phyloP scores from a whole-genome alignment of 2,329 filamentous ascomycete genomes.

The Penicillium brasilianum region DNA sequence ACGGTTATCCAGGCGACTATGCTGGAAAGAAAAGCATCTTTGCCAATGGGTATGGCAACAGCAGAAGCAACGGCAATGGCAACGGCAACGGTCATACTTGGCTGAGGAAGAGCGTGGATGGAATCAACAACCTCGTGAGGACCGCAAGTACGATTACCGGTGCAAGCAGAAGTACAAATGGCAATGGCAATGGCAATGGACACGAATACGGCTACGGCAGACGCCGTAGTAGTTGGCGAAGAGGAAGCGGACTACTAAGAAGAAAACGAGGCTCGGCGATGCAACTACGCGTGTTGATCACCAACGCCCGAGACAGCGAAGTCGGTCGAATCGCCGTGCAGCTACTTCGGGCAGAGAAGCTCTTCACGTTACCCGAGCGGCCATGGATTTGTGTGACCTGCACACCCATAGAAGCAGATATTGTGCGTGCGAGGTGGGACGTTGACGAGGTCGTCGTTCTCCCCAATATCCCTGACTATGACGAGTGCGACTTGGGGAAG shows the following conservation, averaged over 20 bases:
- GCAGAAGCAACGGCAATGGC: not conserved
- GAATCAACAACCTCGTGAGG: conserved; percentile 7
- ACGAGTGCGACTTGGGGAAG: conserved; percentile 38
- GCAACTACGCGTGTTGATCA: conserved; percentile 44
- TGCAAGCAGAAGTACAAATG: conserved; percentile 14
- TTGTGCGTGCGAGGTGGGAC: conserved; percentile 35
- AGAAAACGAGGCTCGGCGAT: conserved; percentile 15
- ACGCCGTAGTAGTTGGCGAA: conserved; percentile 1
- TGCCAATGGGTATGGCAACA: not conserved
- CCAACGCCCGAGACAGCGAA: conserved; percentile 44
- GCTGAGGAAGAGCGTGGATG: conserved; percentile 9
- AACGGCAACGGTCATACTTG: conserved; percentile 11
- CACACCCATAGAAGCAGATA: conserved; percentile 32
- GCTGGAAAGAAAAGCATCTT: not conserved
- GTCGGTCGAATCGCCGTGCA: conserved; percentile 46
- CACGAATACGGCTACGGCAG: conserved; percentile 1
- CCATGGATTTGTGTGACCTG: conserved; percentile 49
- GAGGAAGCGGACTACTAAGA: not conserved
- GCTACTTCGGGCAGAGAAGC: conserved; percentile 41
- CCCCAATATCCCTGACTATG: conserved; percentile 30
- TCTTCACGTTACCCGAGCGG: conserved; percentile 35
- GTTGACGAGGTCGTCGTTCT: conserved; percentile 44
- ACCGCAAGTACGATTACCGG: not conserved
- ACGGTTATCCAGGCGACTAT: not conserved
- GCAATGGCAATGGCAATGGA: conserved; percentile 15